Percentiles rank a stretch among this genome's conserved stretches.
Evolutionary conservation across 495 filamentous ascomycete species (phyloP).

Genomic region (Zalerion maritima): DNA sequence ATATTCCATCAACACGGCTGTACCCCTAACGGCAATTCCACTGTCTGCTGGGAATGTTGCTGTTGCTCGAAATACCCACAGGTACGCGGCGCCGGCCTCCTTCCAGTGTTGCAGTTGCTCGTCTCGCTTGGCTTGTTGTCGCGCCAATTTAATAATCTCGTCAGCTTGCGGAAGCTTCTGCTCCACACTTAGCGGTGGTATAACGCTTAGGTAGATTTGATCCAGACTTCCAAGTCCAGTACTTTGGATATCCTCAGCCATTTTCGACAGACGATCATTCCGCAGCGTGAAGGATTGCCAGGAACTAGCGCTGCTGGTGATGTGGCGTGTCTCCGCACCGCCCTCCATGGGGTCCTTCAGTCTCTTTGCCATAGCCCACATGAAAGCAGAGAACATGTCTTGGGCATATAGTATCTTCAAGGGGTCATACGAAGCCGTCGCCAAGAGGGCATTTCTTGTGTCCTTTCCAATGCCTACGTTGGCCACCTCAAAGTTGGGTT

Average conservation of each 20-base stretch:
- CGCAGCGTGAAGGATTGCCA: not conserved
- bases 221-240: not conserved
- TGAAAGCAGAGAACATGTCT: conserved; percentile 6
- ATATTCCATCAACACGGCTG: not conserved
- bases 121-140: not conserved
- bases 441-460: not conserved
- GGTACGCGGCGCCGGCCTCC: not conserved
- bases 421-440: not conserved
- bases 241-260: conserved; percentile 1
- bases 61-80: not conserved
- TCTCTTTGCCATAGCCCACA: conserved; percentile 5
- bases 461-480: too few relatives aligned
- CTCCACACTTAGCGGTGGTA: conserved; percentile 1
- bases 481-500: too few relatives aligned
- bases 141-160: not conserved
- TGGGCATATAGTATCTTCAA: conserved; percentile 2
- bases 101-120: not conserved
- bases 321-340: not conserved
- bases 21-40: not conserved
- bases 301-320: too few relatives aligned
- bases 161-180: conserved; percentile 1
- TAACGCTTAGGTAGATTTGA: not conserved
- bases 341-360: not conserved
- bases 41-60: not conserved
- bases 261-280: not conserved